Evolutionary conservation across 345 rosid species (phyloP).

Genomic region (Lenwebbia sp.): DNA sequence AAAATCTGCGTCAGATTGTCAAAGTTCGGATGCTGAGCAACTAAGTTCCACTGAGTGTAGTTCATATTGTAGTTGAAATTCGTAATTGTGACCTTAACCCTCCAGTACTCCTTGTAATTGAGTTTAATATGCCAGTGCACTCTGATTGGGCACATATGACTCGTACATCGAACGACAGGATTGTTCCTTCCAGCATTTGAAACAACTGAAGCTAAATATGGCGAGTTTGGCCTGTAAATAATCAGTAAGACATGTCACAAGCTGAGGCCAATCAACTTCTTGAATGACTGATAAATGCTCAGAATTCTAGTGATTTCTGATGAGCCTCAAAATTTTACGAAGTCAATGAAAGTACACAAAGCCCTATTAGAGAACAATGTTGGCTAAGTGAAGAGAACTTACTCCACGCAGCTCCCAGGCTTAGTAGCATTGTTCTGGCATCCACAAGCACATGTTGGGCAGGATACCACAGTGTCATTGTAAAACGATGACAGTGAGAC

Average conservation of each 20-base stretch:
- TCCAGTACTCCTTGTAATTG: constrained; percentile 81
- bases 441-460: constrained; percentile 83
- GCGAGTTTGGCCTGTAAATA: constrained; percentile 33
- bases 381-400: constrained; percentile 11
- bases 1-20: constrained; percentile 59
- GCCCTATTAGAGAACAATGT: not conserved
- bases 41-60: constrained; percentile 74
- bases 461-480: constrained; percentile 54
- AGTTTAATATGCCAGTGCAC: constrained; percentile 87
- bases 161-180: constrained; percentile 65
- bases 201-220: constrained; percentile 57
- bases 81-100: constrained; percentile 63
- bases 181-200: constrained; percentile 24
- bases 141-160: constrained; percentile 92
- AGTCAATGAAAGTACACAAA: not conserved
- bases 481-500: constrained; percentile 91
- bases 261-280: not conserved
- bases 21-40: constrained; percentile 78
- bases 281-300: not conserved
- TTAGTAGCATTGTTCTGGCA: constrained; percentile 38
- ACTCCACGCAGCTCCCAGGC: constrained; percentile 63
- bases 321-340: not conserved
- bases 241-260: not conserved
- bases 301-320: not conserved
- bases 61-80: constrained; percentile 83